A percentile compares a stretch with the other conserved stretches of the same genome.
phyloP scores from a whole-genome alignment of 805 yeast species.

The Yamadazyma philogaea region DNA sequence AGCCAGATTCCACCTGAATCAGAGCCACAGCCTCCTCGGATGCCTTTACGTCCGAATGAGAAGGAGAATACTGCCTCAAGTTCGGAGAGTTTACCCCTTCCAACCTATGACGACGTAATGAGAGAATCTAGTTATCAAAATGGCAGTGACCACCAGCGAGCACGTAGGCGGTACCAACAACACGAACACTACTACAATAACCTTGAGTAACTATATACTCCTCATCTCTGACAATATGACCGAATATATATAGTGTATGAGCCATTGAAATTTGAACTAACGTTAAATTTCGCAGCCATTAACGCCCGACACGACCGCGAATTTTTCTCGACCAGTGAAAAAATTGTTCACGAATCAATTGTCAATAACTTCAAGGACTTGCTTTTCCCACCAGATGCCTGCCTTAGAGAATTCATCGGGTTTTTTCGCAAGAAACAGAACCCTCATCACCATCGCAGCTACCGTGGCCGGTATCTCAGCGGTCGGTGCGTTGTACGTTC shows the following conservation, averaged over 20 bases:
- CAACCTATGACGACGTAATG: constrained; percentile 39
- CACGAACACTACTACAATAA: constrained; percentile 26
- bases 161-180: constrained; percentile 33
- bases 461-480: constrained; percentile 64
- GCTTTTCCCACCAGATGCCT: constrained; percentile 14
- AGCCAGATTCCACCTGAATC: not conserved
- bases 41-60: constrained; percentile 1
- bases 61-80: not conserved
- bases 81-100: constrained; percentile 18
- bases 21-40: constrained; percentile 6
- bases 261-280: too few relatives aligned
- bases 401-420: constrained; percentile 16
- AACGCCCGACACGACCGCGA: constrained; percentile 5
- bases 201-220: constrained; percentile 13
- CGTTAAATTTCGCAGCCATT: constrained; percentile 5
- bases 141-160: constrained; percentile 30
- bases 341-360: constrained; percentile 6
- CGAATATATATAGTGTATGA: too few relatives aligned
- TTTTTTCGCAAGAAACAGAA: constrained; percentile 53
- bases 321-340: constrained; percentile 10
- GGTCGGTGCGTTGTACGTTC: constrained; percentile 52
- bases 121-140: constrained; percentile 29
- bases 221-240: not conserved
- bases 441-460: constrained; percentile 57
- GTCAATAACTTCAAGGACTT: not conserved